A percentile compares a stretch with the other conserved stretches of the same genome.
Conservation (phyloP, 139 green algal genomes). For the Yamagishiella unicocca region DNA sequence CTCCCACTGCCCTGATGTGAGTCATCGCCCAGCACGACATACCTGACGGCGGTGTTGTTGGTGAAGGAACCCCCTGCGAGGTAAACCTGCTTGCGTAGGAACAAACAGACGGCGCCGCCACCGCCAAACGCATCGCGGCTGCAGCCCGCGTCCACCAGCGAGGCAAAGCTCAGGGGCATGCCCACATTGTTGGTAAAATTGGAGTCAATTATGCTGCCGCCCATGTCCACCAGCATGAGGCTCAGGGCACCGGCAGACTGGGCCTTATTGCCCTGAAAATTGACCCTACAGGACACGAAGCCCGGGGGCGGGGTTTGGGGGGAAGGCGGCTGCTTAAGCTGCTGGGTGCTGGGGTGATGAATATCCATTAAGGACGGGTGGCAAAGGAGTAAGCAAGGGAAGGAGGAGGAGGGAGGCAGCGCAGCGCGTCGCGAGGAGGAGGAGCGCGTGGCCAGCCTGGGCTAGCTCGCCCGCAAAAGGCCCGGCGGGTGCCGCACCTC, state of each 20-base stretch:
- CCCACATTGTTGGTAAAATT: neutral
- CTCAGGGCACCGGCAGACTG: neutral
- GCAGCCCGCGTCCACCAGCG: neutral
- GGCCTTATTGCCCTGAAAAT: neutral
- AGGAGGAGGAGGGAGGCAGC: neutral
- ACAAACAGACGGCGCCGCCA: neutral
- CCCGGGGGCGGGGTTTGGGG: too few relatives aligned
- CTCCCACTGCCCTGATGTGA: neutral
- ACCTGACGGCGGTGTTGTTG: slow-evolving; percentile 4
- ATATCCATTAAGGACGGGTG: too few relatives aligned
- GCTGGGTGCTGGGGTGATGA: too few relatives aligned
- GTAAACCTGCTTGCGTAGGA: neutral
- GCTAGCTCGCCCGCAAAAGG: too few relatives aligned
- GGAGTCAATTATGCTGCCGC: neutral
- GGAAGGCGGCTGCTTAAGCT: too few relatives aligned
- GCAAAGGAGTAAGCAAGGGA: too few relatives aligned
- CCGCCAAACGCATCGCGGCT: neutral
- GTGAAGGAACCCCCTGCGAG: neutral
- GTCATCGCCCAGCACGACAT: neutral
- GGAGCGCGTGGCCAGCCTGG: too few relatives aligned
- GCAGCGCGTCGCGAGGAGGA: neutral
- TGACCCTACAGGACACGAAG: neutral
- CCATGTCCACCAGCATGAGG: slow-evolving; percentile 7
- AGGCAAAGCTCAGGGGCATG: neutral
- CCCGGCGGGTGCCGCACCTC: neutral